Evolutionary conservation across 2,329 filamentous ascomycete genomes (phyloP), one percentile per base, ranked within the genome.

Genomic region (Apiospora saccharicola): DNA sequence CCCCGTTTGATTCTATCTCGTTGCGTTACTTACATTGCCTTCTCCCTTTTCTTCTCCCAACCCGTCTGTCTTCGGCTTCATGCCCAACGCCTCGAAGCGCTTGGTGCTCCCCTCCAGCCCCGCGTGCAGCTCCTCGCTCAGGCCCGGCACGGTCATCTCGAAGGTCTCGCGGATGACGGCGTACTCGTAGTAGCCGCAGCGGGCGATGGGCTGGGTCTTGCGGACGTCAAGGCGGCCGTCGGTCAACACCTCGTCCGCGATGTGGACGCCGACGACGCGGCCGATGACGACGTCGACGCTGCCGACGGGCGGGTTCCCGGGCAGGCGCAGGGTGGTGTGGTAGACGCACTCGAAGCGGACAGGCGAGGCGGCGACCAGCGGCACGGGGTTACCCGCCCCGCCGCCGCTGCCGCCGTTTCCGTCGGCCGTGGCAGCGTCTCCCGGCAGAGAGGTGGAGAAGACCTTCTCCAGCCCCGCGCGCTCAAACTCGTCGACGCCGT

Each of bases 141-240:
- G 80, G 68, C 80, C 85, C 4, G 86, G 86, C 72, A 87, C 84
- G 4, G 82, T 79, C 89, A 91, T 91, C 68, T 91, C 88, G 80
- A 91, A 91, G 1, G 86, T 86, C 30, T 88, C 85, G 70, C 81
- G 81, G 2, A 91, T 82, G 14, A 88, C 87, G 1, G 86, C 82
- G 80, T 91, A 91, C 77, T 90, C 83, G 76, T 87, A 88, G 77
- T 91, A 91, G 22, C 89, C 89, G 76, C 86, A 90, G 37, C 90
- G 80, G 8, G 89, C 90, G 79, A 91, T 90, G 4, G 89, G 89
- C 80, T 85, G 81, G 30, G 86, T 89, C 80, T 90, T 90, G 2
- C 76, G 78, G 1, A 91, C 79, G 82, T 91, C 89, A 51, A 91
- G 77, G 71, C 84, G 83, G 0, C 88, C 88, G 73, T 88, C 81